Percentiles rank a stretch among this genome's conserved stretches.
phyloP scores from a whole-genome alignment of 176 grass and related monocot species.

The Carex scoparia region DNA sequence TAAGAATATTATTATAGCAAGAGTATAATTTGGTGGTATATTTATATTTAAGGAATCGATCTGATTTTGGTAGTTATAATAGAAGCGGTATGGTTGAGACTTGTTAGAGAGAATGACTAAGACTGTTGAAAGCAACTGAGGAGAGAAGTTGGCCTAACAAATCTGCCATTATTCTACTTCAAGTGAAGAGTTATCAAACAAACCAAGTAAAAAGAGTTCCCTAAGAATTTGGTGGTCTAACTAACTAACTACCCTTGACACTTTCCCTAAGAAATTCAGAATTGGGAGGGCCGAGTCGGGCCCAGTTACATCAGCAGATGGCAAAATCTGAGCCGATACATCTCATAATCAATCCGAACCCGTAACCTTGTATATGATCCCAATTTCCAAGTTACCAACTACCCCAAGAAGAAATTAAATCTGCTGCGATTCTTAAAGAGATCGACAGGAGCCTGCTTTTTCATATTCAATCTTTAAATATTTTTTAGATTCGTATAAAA shows the following conservation, averaged over 20 bases:
- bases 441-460: too few species aligned
- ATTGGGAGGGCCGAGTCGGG: too few species aligned
- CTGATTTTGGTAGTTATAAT: constrained; percentile 17
- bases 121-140: not conserved
- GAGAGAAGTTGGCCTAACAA: constrained; percentile 56
- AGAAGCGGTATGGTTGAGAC: not conserved
- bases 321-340: too few species aligned
- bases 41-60: not conserved
- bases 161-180: constrained; percentile 3
- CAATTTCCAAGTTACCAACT: too few species aligned
- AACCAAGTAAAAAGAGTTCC: not conserved
- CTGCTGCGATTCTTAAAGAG: too few species aligned
- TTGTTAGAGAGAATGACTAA: not conserved
- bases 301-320: too few species aligned
- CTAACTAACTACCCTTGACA: constrained; percentile 11
- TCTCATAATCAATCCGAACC: too few species aligned
- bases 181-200: not conserved
- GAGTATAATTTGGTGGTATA: not conserved
- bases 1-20: not conserved
- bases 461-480: too few species aligned
- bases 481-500: too few species aligned
- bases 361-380: too few species aligned
- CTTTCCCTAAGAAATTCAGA: not conserved
- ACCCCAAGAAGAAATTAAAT: too few species aligned
- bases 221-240: not conserved